These are phyloP conservation scores for Trichoderma parareesei DNA, from an alignment of 495 filamentous ascomycete genomes.

Conservation along the genomic window DNA sequence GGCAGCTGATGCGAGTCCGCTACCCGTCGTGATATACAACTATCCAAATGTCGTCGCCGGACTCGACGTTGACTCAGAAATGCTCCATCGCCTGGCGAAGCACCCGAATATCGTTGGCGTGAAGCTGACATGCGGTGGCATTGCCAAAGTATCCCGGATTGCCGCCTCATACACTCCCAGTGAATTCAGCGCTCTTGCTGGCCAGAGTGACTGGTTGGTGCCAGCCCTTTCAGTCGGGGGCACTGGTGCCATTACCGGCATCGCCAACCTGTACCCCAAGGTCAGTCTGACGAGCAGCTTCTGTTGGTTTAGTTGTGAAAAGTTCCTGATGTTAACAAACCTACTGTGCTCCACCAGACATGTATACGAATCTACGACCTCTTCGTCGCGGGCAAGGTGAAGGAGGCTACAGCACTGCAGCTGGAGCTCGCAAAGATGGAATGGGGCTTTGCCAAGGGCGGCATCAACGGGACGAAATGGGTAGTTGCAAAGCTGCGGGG, in stretches of 20 bases:
- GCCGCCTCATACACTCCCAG: constrained; percentile 12
- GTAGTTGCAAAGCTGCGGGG: constrained; percentile 29
- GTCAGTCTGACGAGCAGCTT: neutral
- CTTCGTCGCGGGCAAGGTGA: constrained; percentile 24
- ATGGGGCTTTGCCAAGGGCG: constrained; percentile 34
- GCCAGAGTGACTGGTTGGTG: constrained; percentile 24
- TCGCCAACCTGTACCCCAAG: constrained; percentile 24
- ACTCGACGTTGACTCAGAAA: constrained; percentile 28
- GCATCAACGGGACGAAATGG: constrained; percentile 38
- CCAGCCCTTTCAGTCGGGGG: constrained; percentile 21
- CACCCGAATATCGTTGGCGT: constrained; percentile 30
- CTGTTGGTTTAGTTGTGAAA: too few relatives aligned
- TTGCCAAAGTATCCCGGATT: constrained; percentile 24
- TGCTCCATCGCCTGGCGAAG: constrained; percentile 18
- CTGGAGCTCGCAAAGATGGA: constrained; percentile 27
- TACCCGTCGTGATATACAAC: constrained; percentile 13
- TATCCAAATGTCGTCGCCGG: constrained; percentile 12
- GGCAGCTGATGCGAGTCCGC: constrained; percentile 6
- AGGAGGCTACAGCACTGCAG: constrained; percentile 31
- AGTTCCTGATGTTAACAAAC: neutral
- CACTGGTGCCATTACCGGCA: constrained; percentile 23
- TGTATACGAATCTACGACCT: constrained; percentile 30
- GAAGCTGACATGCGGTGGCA: constrained; percentile 31
- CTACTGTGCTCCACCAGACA: constrained; percentile 4
- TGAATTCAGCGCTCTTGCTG: constrained; percentile 22